A percentile compares a stretch with the other conserved stretches of the same genome.
Conservation (phyloP, 2,329 filamentous ascomycete genomes). For the Escovopsis sp. region DNA sequence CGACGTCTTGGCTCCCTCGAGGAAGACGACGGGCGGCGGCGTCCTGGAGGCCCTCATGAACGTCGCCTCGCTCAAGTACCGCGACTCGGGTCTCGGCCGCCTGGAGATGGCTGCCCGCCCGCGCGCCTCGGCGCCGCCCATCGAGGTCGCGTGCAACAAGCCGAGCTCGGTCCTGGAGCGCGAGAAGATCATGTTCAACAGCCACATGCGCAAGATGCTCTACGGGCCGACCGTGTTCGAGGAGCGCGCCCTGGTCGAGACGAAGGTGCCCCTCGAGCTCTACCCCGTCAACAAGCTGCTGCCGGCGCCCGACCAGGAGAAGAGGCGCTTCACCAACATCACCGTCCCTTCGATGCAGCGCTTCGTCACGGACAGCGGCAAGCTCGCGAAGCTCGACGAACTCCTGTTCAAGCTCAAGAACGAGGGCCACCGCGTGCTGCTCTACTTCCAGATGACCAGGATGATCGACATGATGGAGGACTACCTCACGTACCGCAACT, state of each 20-base stretch:
- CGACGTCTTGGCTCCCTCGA: conserved; percentile 44
- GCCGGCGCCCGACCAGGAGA: conserved; percentile 65
- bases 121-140: conserved; percentile 70
- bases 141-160: conserved; percentile 64
- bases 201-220: conserved; percentile 56
- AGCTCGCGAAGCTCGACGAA: conserved; percentile 80
- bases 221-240: conserved; percentile 50
- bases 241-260: conserved; percentile 61
- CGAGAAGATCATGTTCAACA: conserved; percentile 65
- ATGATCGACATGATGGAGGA: conserved; percentile 99
- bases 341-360: conserved; percentile 90
- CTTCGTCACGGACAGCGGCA: conserved; percentile 95
- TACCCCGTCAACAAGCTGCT: conserved; percentile 54
- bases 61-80: conserved; percentile 51
- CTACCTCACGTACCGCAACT: conserved; percentile 95
- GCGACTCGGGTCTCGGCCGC: conserved; percentile 55
- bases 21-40: conserved; percentile 49
- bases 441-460: conserved; percentile 99
- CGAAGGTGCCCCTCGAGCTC: conserved; percentile 50
- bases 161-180: conserved; percentile 51
- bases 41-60: conserved; percentile 65
- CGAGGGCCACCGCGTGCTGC: conserved; percentile 77
- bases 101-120: conserved; percentile 73
- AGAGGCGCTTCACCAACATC: conserved; percentile 78
- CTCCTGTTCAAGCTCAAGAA: conserved; percentile 83